These are phyloP conservation scores for Diaporthe citri DNA, from an alignment of 2,329 filamentous ascomycete species.

Conservation along the genomic window DNA sequence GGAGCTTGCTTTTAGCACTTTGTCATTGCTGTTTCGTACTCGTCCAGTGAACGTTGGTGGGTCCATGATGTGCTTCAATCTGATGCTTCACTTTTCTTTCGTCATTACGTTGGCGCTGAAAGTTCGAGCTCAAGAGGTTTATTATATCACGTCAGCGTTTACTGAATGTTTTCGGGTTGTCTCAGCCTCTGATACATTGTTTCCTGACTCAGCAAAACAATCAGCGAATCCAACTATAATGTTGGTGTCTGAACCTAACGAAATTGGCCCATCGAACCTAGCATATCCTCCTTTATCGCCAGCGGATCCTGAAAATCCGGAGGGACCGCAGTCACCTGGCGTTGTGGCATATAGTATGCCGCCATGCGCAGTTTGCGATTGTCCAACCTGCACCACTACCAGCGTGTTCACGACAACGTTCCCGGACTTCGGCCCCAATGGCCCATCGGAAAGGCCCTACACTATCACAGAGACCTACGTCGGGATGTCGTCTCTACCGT, in stretches of 20 bases:
- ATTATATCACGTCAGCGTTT: background rate
- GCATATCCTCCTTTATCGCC: background rate
- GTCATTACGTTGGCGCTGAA: background rate
- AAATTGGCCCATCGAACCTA: background rate
- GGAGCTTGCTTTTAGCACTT: background rate
- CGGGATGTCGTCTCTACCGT: background rate
- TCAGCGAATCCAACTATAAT: background rate
- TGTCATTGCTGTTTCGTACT: background rate
- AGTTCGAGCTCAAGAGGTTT: conserved; percentile 7
- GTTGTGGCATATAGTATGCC: background rate
- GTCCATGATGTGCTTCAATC: background rate
- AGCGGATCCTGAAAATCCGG: background rate
- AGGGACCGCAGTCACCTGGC: background rate
- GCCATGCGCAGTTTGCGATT: background rate
- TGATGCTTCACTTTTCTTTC: background rate
- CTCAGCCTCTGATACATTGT: background rate
- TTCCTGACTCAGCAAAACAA: background rate
- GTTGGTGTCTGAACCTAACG: background rate
- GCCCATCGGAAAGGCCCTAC: background rate
- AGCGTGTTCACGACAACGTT: conserved; percentile 17
- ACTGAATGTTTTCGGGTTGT: background rate
- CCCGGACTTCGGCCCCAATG: background rate
- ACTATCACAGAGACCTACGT: background rate
- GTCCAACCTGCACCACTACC: background rate
- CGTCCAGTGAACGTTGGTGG: background rate